These are phyloP conservation scores for Cladobotryum mycophilum DNA, from an alignment of 2,329 filamentous ascomycete species.

Conservation along the genomic window DNA sequence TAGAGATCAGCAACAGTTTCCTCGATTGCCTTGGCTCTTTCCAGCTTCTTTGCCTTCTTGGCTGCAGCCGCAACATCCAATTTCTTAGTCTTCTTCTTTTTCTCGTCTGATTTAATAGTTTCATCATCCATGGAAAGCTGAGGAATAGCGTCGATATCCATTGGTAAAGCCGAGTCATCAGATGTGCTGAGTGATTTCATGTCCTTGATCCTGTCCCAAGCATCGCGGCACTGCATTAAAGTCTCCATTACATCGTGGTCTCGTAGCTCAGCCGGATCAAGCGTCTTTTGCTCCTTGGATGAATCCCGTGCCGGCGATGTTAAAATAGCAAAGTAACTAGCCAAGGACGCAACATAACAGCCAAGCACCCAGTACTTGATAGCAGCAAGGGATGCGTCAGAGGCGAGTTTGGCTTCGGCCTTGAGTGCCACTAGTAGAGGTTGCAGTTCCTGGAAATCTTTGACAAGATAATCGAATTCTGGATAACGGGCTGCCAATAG, in stretches of 20 bases:
- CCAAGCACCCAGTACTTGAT: constrained; percentile 75
- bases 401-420: constrained; percentile 48
- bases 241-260: constrained; percentile 90
- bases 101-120: constrained; percentile 24
- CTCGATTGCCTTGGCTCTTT: constrained; percentile 57
- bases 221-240: constrained; percentile 68
- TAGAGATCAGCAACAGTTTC: constrained; percentile 66
- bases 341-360: constrained; percentile 78
- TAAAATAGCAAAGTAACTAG: constrained; percentile 93
- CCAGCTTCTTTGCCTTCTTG: constrained; percentile 37
- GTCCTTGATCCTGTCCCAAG: constrained; percentile 71
- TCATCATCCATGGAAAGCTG: constrained; percentile 13
- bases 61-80: constrained; percentile 9
- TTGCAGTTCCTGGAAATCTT: constrained; percentile 71
- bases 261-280: constrained; percentile 72
- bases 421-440: constrained; percentile 55
- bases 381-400: constrained; percentile 49
- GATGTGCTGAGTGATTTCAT: constrained; percentile 45
- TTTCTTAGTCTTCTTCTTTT: constrained; percentile 22
- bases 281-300: constrained; percentile 46
- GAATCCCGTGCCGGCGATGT: constrained; percentile 66
- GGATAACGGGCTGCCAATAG: constrained; percentile 79
- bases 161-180: constrained; percentile 25
- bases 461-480: constrained; percentile 80
- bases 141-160: constrained; percentile 20